These are phyloP conservation scores for Rubroboletus satanas DNA, from an alignment of 768 basidiomycete genomes.

Conservation along the genomic window DNA sequence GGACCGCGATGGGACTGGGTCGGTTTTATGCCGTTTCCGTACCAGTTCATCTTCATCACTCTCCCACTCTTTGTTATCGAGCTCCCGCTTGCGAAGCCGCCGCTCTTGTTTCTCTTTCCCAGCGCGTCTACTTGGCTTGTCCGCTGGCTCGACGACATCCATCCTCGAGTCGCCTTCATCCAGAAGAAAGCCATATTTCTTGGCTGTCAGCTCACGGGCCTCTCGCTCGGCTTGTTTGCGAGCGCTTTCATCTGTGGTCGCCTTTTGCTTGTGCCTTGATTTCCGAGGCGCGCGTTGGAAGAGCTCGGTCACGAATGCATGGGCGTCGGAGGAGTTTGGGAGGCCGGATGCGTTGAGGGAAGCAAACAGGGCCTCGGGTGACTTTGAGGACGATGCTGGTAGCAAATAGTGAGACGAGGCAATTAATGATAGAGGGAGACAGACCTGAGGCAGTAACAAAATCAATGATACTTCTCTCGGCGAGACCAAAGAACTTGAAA, in stretches of 20 bases:
- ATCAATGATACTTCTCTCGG: conserved; percentile 80
- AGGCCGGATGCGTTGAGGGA: conserved; percentile 74
- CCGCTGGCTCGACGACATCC: conserved; percentile 37
- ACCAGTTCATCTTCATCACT: conserved; percentile 83
- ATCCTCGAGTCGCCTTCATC: conserved; percentile 70
- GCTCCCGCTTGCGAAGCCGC: conserved; percentile 75
- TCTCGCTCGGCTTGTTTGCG: conserved; percentile 75
- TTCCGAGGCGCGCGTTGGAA: conserved; percentile 76
- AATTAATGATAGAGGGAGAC: conserved; percentile 9
- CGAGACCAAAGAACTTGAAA: conserved; percentile 72
- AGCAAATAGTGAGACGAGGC: background rate
- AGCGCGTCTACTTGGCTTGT: conserved; percentile 22
- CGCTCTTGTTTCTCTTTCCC: conserved; percentile 56
- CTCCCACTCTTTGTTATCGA: conserved; percentile 82
- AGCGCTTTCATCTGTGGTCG: conserved; percentile 37
- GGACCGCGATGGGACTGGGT: conserved; percentile 31
- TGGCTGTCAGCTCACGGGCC: conserved; percentile 59
- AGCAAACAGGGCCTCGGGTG: conserved; percentile 72
- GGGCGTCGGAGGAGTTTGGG: conserved; percentile 74
- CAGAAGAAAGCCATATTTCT: conserved; percentile 77
- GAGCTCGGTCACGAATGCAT: conserved; percentile 75
- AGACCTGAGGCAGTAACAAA: conserved; percentile 83
- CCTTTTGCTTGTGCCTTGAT: conserved; percentile 59
- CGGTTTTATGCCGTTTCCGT: conserved; percentile 58
- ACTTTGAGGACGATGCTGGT: conserved; percentile 74